Percentiles rank a stretch among this genome's conserved stretches.
These are phyloP conservation scores for Ogataea saltuana DNA, from an alignment of 805 yeast species.

Conservation along the genomic window DNA sequence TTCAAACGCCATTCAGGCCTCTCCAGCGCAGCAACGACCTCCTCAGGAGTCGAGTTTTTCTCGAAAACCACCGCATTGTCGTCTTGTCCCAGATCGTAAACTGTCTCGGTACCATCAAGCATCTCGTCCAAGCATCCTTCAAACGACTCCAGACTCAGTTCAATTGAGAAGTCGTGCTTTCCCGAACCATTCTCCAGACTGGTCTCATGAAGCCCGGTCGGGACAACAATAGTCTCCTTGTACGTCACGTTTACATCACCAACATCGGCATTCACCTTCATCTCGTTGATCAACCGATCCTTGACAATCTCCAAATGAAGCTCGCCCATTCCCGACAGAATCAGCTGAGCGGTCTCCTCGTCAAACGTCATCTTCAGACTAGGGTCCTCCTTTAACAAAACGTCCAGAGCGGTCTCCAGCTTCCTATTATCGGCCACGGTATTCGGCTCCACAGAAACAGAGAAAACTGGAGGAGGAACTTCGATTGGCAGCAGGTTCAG, in stretches of 20 bases:
- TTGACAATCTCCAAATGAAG: slow-evolving; percentile 86
- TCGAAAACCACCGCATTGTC: slow-evolving; percentile 49
- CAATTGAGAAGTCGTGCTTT: slow-evolving; percentile 27
- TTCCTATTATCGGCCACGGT: slow-evolving; percentile 78
- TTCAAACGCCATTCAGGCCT: slow-evolving; percentile 47
- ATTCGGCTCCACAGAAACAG: slow-evolving; percentile 78
- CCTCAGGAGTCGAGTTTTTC: slow-evolving; percentile 25
- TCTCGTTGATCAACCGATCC: slow-evolving; percentile 75
- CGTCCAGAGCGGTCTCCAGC: slow-evolving; percentile 67
- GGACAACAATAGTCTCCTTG: slow-evolving; percentile 59
- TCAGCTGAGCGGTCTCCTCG: slow-evolving; percentile 86
- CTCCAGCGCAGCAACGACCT: slow-evolving; percentile 24
- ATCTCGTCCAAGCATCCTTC: slow-evolving; percentile 35
- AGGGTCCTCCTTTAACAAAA: slow-evolving; percentile 86
- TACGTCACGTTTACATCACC: slow-evolving; percentile 89
- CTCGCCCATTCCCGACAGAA: slow-evolving; percentile 96
- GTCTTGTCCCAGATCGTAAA: slow-evolving; percentile 42
- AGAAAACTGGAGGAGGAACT: slow-evolving; percentile 92
- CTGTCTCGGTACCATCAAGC: slow-evolving; percentile 41
- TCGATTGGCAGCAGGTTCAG: slow-evolving; percentile 70
- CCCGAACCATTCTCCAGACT: slow-evolving; percentile 17
- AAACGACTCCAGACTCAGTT: slow-evolving; percentile 33
- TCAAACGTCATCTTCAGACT: slow-evolving; percentile 70
- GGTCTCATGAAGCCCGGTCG: slow-evolving; percentile 28
- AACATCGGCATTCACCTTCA: slow-evolving; percentile 77